Evolutionary conservation across 441 rosid species (phyloP).

Genomic region (Arabidopsis lyrata): DNA sequence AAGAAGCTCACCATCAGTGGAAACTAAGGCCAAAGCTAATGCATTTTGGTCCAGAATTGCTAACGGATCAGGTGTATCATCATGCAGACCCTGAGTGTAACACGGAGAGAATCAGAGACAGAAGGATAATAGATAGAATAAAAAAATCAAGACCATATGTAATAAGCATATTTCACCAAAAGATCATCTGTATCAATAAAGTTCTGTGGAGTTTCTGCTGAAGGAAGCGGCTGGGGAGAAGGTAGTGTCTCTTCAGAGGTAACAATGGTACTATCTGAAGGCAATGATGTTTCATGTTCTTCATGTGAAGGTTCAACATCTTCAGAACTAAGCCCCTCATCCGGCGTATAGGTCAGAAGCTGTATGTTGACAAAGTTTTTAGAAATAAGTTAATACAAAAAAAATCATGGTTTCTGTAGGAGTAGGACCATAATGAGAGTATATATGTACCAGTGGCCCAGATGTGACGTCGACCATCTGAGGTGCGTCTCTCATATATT

Average conservation of each 20-base stretch:
- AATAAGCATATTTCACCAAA: slow-evolving; percentile 57
- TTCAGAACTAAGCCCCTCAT: slow-evolving; percentile 68
- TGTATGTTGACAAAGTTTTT: slow-evolving; percentile 44
- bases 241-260: slow-evolving; percentile 55
- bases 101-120: slow-evolving; percentile 18
- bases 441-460: slow-evolving; percentile 82
- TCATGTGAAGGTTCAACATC: slow-evolving; percentile 55
- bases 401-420: neutral
- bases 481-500: slow-evolving; percentile 95
- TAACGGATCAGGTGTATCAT: slow-evolving; percentile 60
- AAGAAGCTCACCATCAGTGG: slow-evolving; percentile 65
- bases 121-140: slow-evolving; percentile 28
- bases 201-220: slow-evolving; percentile 61
- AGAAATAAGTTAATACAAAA: slow-evolving; percentile 4
- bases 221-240: slow-evolving; percentile 49
- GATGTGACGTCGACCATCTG: slow-evolving; percentile 74
- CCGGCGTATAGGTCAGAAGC: slow-evolving; percentile 94
- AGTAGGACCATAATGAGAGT: slow-evolving; percentile 5
- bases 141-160: slow-evolving; percentile 17
- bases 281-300: slow-evolving; percentile 55
- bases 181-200: slow-evolving; percentile 72
- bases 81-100: slow-evolving; percentile 66
- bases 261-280: slow-evolving; percentile 49
- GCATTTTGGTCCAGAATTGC: slow-evolving; percentile 91
- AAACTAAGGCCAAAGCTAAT: slow-evolving; percentile 84